Evolutionary conservation across 2,329 filamentous ascomycete genomes (phyloP).

Genomic region (Rutstroemia sp.): DNA sequence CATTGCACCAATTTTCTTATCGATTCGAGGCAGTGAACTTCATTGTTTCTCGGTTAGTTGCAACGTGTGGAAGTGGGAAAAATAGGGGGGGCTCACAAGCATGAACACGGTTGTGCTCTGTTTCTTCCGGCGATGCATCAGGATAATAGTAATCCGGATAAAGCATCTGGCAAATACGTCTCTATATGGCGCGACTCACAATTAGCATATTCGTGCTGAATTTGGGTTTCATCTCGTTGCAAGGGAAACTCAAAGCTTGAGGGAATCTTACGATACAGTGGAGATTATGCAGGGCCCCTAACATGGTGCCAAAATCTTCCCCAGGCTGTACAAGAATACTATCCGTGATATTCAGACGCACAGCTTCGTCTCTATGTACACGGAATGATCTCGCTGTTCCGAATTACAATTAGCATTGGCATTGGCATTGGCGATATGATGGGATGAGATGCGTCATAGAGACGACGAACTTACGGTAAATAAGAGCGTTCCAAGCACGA

Average conservation of each 20-base stretch:
- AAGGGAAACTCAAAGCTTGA: too few relatives aligned
- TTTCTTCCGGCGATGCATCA: not conserved
- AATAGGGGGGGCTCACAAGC: not conserved
- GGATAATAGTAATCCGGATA: not conserved
- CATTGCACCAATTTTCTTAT: not conserved
- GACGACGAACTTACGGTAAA: not conserved
- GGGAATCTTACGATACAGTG: not conserved
- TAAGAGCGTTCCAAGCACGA: not conserved
- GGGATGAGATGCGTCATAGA: not conserved
- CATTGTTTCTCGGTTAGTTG: not conserved
- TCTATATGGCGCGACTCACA: not conserved
- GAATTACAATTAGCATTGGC: not conserved
- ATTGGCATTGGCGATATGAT: not conserved
- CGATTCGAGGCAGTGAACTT: not conserved
- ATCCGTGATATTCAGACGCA: not conserved
- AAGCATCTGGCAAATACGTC: not conserved
- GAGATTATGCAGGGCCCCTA: not conserved
- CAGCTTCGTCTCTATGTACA: not conserved
- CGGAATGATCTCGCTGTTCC: not conserved
- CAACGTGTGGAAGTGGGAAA: too few relatives aligned
- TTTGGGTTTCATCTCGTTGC: too few relatives aligned
- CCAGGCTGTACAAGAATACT: not conserved
- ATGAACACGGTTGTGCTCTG: not conserved
- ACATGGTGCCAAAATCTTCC: not conserved
- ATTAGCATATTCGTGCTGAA: not conserved